Percentiles rank a stretch among this genome's conserved stretches.
Conservation (phyloP, 805 yeast species). For the Kregervanrija fluxuum region DNA sequence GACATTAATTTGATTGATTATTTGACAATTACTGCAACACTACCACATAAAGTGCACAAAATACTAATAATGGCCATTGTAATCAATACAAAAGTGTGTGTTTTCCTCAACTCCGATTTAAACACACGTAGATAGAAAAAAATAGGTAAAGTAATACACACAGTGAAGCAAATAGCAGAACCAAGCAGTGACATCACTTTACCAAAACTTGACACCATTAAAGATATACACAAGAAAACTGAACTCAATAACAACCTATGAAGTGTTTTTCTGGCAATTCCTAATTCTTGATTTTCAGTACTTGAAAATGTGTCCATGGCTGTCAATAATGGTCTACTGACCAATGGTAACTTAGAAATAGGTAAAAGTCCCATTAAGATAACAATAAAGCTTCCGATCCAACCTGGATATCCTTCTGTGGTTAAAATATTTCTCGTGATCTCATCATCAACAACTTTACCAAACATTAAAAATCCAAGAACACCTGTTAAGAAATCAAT, state of each 20-base stretch:
- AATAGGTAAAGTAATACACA: slow-evolving; percentile 75
- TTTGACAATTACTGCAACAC: slow-evolving; percentile 40
- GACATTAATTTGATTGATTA: background rate
- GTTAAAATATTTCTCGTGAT: slow-evolving; percentile 41
- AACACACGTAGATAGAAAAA: slow-evolving; percentile 60
- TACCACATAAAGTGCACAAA: slow-evolving; percentile 49
- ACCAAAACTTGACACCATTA: slow-evolving; percentile 72
- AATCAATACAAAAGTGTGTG: slow-evolving; percentile 34
- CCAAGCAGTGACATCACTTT: slow-evolving; percentile 77
- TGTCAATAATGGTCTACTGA: slow-evolving; percentile 74
- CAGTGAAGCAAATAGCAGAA: slow-evolving; percentile 67
- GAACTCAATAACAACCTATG: slow-evolving; percentile 45
- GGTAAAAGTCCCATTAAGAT: slow-evolving; percentile 75
- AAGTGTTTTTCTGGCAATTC: slow-evolving; percentile 1
- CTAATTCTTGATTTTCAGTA: background rate
- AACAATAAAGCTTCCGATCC: slow-evolving; percentile 46
- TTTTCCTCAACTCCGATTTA: slow-evolving; percentile 31
- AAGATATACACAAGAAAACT: slow-evolving; percentile 50
- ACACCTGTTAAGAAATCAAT: slow-evolving; percentile 61
- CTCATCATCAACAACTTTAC: slow-evolving; percentile 41
- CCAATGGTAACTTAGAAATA: slow-evolving; percentile 75
- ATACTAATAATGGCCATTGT: slow-evolving; percentile 39
- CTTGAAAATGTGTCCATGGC: slow-evolving; percentile 41
- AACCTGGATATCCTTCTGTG: slow-evolving; percentile 40
- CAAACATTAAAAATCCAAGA: slow-evolving; percentile 59